Evolutionary conservation across 148 eudicot genomes (phyloP), one percentile per base, ranked within the genome.

Genomic region (Diospyros lotus): DNA sequence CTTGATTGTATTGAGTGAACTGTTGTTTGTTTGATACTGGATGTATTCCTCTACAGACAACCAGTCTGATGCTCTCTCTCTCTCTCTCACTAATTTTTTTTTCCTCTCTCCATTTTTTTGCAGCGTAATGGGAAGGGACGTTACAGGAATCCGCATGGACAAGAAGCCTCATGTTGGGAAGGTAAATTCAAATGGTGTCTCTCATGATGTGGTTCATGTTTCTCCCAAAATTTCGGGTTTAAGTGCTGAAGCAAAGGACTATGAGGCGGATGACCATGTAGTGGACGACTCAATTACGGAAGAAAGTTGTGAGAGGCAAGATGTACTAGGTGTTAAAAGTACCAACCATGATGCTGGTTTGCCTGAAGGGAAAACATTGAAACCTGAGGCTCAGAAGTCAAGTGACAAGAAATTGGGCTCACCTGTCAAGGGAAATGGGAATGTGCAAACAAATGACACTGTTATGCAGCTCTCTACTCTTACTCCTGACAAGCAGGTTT

Each of bases 81-180:
- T 28, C 28, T 28, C 28, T 28, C 28, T 28, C 28, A 28, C 28
- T 28, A 28, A 28, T 28, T 28, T 28, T 28, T 28, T 28, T 28
- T 28, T 28, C 0, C 28, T 28, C 28, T 28, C 28, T 28, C 28
- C 28, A 28, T 28, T 76, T 73, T 83, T 69, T 6, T 78, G 83
- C 88, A 92, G 98, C 84, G 80, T 58, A 68, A 92, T 94, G 98
- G 97, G 93, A 73, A 90, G 96, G 77, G 92, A 92, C 67, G 80
- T 90, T 77, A 74, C 91, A 58, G 91, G 94, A 68, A 65, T 87
- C 77, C 86, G 85, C 46, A 52, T 64, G 13, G 97, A 85, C 66
- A 80, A 79, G 75, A 85, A 80, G 71, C 77, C 86, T 65, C 68
- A 78, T 77, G 52, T 64, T 75, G 78, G 82, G 69, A 90, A 81